Conservation (phyloP, 1,284 basidiomycete genomes). For the Anthracocystis panici-leucophaei region DNA sequence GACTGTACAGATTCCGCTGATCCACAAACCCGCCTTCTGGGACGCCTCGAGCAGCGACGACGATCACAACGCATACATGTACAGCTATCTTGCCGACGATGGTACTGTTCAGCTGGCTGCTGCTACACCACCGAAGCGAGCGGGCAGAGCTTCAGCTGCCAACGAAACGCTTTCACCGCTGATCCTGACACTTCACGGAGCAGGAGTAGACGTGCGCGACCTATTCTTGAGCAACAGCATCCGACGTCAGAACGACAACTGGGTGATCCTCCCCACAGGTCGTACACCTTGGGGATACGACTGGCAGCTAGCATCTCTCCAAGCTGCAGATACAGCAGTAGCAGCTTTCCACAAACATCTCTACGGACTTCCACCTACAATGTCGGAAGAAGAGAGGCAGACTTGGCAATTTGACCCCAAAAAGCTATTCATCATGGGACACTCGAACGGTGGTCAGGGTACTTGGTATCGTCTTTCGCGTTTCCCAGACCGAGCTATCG, state of each 20-base stretch:
- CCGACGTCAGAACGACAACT: conserved; percentile 75
- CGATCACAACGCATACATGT: conserved; percentile 28
- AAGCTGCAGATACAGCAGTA: conserved; percentile 77
- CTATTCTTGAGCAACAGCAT: conserved; percentile 72
- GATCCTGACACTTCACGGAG: conserved; percentile 84
- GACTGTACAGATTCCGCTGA: conserved; percentile 10
- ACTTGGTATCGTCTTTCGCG: conserved; percentile 82
- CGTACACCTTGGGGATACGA: conserved; percentile 77
- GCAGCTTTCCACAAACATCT: conserved; percentile 71
- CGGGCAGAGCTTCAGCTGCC: background rate
- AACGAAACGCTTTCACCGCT: conserved; percentile 69
- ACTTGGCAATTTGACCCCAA: conserved; percentile 33
- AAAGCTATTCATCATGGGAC: conserved; percentile 79
- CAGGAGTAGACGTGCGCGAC: conserved; percentile 76
- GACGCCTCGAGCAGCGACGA: conserved; percentile 16
- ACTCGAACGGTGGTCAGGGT: conserved; percentile 93
- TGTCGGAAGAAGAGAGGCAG: conserved; percentile 17
- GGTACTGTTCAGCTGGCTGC: conserved; percentile 18
- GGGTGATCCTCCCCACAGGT: conserved; percentile 81
- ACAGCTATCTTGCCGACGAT: conserved; percentile 32
- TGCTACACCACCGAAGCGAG: conserved; percentile 48
- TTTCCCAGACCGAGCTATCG: conserved; percentile 81
- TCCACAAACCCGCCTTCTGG: conserved; percentile 30
- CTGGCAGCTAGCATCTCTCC: conserved; percentile 82
- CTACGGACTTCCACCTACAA: conserved; percentile 26